Evolutionary conservation across 2,329 filamentous ascomycete genomes (phyloP).

Genomic region (Aplosporella prunicola): DNA sequence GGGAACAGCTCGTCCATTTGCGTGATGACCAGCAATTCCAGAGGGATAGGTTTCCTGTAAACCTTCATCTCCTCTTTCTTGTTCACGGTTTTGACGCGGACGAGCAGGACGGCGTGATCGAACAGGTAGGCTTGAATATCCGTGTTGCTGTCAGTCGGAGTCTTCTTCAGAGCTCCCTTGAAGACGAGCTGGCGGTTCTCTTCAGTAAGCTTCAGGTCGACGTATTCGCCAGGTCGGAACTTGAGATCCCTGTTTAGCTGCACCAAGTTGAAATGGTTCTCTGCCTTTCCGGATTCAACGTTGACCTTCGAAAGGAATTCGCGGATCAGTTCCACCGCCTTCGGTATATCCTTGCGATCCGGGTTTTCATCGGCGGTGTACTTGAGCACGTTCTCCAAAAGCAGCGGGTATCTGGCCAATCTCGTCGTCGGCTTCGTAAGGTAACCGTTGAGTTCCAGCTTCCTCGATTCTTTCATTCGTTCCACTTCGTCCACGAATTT

Average conservation of each 20-base stretch:
- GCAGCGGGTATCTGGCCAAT: slow-evolving; percentile 82
- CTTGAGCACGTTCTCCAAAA: slow-evolving; percentile 86
- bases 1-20: slow-evolving; percentile 97
- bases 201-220: slow-evolving; percentile 89
- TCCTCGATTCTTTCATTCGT: slow-evolving; percentile 88
- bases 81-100: slow-evolving; percentile 81
- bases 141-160: slow-evolving; percentile 65
- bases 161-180: slow-evolving; percentile 90
- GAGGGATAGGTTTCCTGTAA: slow-evolving; percentile 86
- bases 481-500: slow-evolving; percentile 96
- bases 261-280: slow-evolving; percentile 93
- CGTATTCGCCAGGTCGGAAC: slow-evolving; percentile 80
- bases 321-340: slow-evolving; percentile 77
- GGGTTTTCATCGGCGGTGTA: slow-evolving; percentile 82
- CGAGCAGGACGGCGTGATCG: slow-evolving; percentile 87
- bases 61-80: slow-evolving; percentile 93
- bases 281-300: slow-evolving; percentile 88
- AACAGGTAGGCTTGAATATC: slow-evolving; percentile 95
- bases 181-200: slow-evolving; percentile 87
- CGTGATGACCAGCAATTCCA: slow-evolving; percentile 84
- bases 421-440: slow-evolving; percentile 95
- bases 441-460: slow-evolving; percentile 94
- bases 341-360: slow-evolving; percentile 86
- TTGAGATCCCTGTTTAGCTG: slow-evolving; percentile 86
- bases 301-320: slow-evolving; percentile 85